Conservation (phyloP, 371 early-diverging fungal species). For the Rhizopus delemar region DNA sequence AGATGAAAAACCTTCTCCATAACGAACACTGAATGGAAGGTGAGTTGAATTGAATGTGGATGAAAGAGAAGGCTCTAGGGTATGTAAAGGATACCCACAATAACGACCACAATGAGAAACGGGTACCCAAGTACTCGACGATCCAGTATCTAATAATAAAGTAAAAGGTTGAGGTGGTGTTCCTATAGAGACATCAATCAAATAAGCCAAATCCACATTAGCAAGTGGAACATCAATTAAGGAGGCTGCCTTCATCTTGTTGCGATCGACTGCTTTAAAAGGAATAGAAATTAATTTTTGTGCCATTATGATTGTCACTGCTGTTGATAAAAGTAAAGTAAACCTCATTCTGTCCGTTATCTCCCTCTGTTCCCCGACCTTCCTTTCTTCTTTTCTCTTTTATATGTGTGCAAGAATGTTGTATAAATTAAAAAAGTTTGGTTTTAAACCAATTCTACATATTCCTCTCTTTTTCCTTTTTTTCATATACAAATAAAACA, state of each 20-base stretch:
- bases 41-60: conserved; percentile 21
- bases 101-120: conserved; percentile 28
- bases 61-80: conserved; percentile 24
- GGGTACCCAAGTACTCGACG: conserved; percentile 52
- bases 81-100: conserved; percentile 43
- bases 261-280: conserved; percentile 23
- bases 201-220: conserved; percentile 41
- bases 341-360: background rate
- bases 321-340: conserved; percentile 12
- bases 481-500: no score
- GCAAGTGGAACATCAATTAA: conserved; percentile 21
- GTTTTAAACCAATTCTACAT: background rate
- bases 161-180: conserved; percentile 49
- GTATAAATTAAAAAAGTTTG: background rate
- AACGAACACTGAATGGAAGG: conserved; percentile 34
- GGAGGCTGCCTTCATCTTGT: conserved; percentile 8
- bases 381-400: background rate
- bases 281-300: conserved; percentile 20
- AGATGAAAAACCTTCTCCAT: conserved; percentile 44
- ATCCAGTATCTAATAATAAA: conserved; percentile 48
- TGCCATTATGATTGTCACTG: conserved; percentile 4
- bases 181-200: conserved; percentile 43
- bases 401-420: no score
- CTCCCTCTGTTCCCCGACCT: background rate
- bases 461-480: background rate